These are phyloP conservation scores for Suillus paluster DNA, from an alignment of 768 basidiomycete genomes.

Conservation along the genomic window DNA sequence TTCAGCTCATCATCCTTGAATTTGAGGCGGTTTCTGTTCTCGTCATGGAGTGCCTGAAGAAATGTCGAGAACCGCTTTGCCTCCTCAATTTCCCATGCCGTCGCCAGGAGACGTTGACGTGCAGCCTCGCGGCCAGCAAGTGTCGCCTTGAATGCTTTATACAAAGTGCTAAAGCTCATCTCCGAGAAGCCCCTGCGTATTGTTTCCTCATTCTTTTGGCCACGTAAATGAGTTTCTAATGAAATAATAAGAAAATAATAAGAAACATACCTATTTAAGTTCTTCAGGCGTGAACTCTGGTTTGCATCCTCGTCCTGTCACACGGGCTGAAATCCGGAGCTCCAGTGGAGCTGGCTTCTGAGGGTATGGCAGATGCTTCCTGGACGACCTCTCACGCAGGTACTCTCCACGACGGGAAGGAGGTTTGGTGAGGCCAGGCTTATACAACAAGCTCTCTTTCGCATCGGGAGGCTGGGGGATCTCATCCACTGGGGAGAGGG, in stretches of 20 bases:
- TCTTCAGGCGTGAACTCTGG: neutral
- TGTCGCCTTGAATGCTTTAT: neutral
- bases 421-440: too few relatives aligned
- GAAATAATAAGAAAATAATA: too few relatives aligned
- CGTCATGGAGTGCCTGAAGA: neutral
- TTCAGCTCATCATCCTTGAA: too few relatives aligned
- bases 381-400: neutral
- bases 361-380: neutral
- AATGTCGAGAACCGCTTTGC: neutral
- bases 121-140: neutral
- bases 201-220: neutral
- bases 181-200: neutral
- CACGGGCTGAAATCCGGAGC: neutral
- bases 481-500: too few relatives aligned
- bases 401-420: too few relatives aligned
- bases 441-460: too few relatives aligned
- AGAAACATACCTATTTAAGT: neutral
- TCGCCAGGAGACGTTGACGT: neutral
- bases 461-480: too few relatives aligned
- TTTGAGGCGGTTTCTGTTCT: too few relatives aligned
- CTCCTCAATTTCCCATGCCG: neutral
- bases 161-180: neutral
- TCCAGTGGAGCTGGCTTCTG: neutral
- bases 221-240: neutral
- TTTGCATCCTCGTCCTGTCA: neutral